Base-by-base conservation (phyloP, 192 early-diverging fungal genomes). In the Backusella mclennaniae region DNA sequence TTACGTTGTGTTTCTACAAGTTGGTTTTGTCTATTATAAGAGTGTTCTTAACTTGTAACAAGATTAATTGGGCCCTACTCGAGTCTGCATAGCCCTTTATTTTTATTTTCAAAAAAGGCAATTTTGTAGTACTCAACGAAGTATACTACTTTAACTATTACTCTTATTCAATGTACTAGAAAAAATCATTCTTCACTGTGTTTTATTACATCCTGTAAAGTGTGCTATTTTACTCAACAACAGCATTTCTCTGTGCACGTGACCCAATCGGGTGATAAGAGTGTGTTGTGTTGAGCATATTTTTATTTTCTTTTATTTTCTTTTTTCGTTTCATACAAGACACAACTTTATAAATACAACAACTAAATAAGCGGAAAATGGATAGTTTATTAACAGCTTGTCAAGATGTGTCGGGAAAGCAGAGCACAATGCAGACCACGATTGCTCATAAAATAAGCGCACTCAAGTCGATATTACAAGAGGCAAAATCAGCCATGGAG, bases 221-320 rank as follows among this genome's bases (percentile, higher is more conserved):
- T 12, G 33, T 33, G 3, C 33, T 3, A 39, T 11, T 39, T 39
- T 8, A 39, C 38, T 39, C 38, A 39, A 11, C 38, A 39, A 39
- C 38, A 39, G 0, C 38, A 39, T 17, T 17, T 49, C 19, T n/a
- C 46, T 6, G 19, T 19, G 46, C 56, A 63, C 56, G 56, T 63
- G 56, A 63, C 56, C 38, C 46, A 49, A 59, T 59, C 56, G 56
- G 56, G 56, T 59, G 23, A 59, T 59, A 42, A 59, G n/a, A 29
- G 14, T 23, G 33, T 33, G 33, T 3, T 33, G 2, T 33, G 26
- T 23, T 38, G 29, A 12, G 17, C 53, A 12, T 66, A 3, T 35
- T 73, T 52, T 73, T 70, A 4, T 49, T n/a, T 74, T 74, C 6
- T 63, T 39, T 38, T 26, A 63, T 63, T 38, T 26, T 71, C 11